Base-by-base conservation (phyloP, 2,329 filamentous ascomycete species). In the Claviceps arundinis region DNA sequence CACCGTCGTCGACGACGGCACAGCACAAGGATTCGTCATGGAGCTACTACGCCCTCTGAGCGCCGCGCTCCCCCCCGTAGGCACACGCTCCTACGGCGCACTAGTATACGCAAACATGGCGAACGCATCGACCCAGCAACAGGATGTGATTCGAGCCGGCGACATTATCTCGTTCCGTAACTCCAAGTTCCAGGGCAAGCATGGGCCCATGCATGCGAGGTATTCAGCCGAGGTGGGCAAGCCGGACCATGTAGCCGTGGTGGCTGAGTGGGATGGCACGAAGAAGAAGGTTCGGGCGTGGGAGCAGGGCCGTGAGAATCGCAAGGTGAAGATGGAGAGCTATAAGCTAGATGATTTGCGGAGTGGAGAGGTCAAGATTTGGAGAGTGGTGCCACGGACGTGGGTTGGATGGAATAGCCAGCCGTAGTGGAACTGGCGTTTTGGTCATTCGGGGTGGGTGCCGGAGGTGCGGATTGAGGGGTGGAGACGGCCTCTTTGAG, bases 281-380 rank as follows among this genome's bases (percentile, higher is more conserved):
- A 95, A 96, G 79, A 95, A 95, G 77, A 96, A 97, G 76, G 85
- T 98, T 26, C 75, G 90, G 30, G 90, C 85, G 1, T 97, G 89
- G 87, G 93, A 97, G 68, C 93, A 98, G 65, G 91, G 91, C 0
- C 75, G 91, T 14, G 91, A 97, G 72, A 90, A 82, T 66, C 91
- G 86, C 68, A 97, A 96, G 74, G 84, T 94, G 51, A 93, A 94
- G 73, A 73, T 88, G 55, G 91, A 97, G 74, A 95, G 89, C 70
- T 97, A 91, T 71, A 87, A 90, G 71, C 77, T 98, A 55, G 89
- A 90, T 45, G 93, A 98, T 70, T 64, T 98, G 65, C 79, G 88
- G 64, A 91, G 85, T 67, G 93, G 93, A 17, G 93, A 98, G 71
- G 90, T 96, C 60, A 91, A 93, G 73, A 89, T 98, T 55, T 98